phyloP scores from a whole-genome alignment of 306 rosid species.

The Pyrus pyrifolia region DNA sequence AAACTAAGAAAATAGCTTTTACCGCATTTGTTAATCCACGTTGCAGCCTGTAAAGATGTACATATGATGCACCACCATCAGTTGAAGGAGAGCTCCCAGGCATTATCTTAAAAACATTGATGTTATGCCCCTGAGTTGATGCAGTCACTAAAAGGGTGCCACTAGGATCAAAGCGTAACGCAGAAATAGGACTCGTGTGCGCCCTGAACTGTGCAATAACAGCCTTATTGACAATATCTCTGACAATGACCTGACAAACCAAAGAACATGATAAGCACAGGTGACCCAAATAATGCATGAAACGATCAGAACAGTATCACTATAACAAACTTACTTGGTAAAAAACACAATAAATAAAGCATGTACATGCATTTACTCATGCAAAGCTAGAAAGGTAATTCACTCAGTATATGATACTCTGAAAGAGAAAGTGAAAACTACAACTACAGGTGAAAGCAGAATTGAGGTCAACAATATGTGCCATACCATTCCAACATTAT shows the following conservation, averaged over 20 bases:
- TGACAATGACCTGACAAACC: slow-evolving; percentile 70
- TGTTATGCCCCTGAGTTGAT: slow-evolving; percentile 89
- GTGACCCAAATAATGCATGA: slow-evolving; percentile 4
- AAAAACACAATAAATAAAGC: not conserved
- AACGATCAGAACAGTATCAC: not conserved
- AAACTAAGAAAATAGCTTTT: slow-evolving; percentile 17
- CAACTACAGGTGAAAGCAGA: slow-evolving; percentile 11
- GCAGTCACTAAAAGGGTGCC: slow-evolving; percentile 89
- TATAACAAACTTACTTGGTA: not conserved
- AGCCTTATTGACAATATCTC: slow-evolving; percentile 66
- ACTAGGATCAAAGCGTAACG: slow-evolving; percentile 88
- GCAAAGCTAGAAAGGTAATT: not conserved
- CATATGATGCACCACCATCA: slow-evolving; percentile 42
- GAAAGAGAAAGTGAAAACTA: not conserved
- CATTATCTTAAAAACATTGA: slow-evolving; percentile 82
- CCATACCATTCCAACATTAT: slow-evolving; percentile 93
- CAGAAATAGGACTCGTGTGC: slow-evolving; percentile 90
- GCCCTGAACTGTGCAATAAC: slow-evolving; percentile 83
- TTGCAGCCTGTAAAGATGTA: slow-evolving; percentile 83
- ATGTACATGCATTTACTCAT: not conserved
- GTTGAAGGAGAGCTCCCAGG: slow-evolving; percentile 46
- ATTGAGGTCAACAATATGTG: slow-evolving; percentile 25
- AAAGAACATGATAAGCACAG: slow-evolving; percentile 13
- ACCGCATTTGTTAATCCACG: slow-evolving; percentile 96
- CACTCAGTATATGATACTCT: not conserved